phyloP scores from a whole-genome alignment of 257 asterid species.

The Ajuga chamaepitys region DNA sequence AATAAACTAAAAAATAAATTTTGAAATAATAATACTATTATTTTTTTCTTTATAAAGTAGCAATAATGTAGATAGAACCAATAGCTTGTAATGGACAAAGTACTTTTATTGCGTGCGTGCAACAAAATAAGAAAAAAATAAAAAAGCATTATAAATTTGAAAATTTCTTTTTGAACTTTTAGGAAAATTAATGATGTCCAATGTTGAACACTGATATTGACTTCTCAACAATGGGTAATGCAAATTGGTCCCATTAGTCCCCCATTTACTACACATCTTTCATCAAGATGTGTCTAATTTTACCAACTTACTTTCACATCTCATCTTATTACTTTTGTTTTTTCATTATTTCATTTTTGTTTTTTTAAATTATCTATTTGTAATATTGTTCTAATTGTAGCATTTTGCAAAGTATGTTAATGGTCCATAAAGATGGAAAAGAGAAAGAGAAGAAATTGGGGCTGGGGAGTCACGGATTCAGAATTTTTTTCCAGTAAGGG shows the following conservation, averaged over 20 bases:
- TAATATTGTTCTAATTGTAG: not conserved
- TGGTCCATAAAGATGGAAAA: not conserved
- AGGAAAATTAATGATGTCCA: constrained; percentile 33
- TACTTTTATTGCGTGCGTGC: constrained; percentile 86
- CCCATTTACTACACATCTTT: constrained; percentile 52
- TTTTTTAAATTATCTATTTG: not conserved
- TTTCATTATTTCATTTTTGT: not conserved
- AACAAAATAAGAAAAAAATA: constrained; percentile 27
- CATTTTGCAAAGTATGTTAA: not conserved
- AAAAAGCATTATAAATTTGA: constrained; percentile 7
- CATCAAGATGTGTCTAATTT: constrained; percentile 36
- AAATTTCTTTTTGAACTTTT: constrained; percentile 18
- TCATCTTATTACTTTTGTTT: constrained; percentile 1
- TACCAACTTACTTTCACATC: constrained; percentile 35
- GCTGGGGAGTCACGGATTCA: too few relatives aligned
- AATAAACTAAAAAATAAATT: not conserved
- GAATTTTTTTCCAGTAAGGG: too few relatives aligned
- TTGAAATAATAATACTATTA: not conserved
- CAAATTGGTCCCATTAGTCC: constrained; percentile 62
- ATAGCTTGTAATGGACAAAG: constrained; percentile 30
- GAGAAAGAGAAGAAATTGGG: not conserved
- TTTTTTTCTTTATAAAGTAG: not conserved
- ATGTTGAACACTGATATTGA: constrained; percentile 73
- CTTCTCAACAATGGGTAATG: constrained; percentile 53
- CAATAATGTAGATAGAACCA: constrained; percentile 11